Percentiles rank a stretch among this genome's conserved stretches.
Evolutionary conservation across 2,329 filamentous ascomycete species (phyloP).

Genomic region (Pestalotiopsis sp.): DNA sequence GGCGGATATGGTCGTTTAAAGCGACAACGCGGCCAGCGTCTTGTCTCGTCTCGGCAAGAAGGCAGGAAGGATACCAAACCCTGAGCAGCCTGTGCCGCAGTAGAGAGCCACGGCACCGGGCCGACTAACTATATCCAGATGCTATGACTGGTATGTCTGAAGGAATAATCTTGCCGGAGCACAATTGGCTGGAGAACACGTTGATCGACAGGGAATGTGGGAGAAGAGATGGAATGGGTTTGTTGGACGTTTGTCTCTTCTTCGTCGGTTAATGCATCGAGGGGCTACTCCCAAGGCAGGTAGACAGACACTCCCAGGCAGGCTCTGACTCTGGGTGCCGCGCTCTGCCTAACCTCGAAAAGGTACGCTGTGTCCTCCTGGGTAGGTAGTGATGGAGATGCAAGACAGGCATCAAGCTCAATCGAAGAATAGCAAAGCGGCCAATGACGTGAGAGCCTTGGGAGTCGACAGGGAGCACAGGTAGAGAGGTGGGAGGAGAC

Average conservation of each 20-base stretch:
- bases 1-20: slow-evolving; percentile 7
- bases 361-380: not conserved
- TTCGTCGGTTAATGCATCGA: slow-evolving; percentile 2
- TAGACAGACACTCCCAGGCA: not conserved
- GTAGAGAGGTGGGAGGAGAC: not conserved
- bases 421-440: not conserved
- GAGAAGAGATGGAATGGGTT: not conserved
- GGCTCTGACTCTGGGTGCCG: not conserved
- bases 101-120: slow-evolving; percentile 3
- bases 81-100: slow-evolving; percentile 13
- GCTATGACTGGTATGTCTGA: not conserved
- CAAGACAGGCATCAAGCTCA: not conserved
- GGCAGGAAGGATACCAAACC: not conserved
- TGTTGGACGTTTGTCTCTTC: not conserved
- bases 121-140: slow-evolving; percentile 7
- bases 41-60: not conserved
- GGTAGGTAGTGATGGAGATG: not conserved
- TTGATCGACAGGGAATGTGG: not conserved
- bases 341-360: not conserved
- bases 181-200: slow-evolving; percentile 10
- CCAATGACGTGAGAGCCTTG: not conserved
- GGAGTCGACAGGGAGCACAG: not conserved
- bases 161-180: not conserved
- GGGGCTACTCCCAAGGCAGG: slow-evolving; percentile 8
- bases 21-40: not conserved